These are phyloP conservation scores for Dipodascus albidus DNA, from an alignment of 805 yeast species.

Conservation along the genomic window DNA sequence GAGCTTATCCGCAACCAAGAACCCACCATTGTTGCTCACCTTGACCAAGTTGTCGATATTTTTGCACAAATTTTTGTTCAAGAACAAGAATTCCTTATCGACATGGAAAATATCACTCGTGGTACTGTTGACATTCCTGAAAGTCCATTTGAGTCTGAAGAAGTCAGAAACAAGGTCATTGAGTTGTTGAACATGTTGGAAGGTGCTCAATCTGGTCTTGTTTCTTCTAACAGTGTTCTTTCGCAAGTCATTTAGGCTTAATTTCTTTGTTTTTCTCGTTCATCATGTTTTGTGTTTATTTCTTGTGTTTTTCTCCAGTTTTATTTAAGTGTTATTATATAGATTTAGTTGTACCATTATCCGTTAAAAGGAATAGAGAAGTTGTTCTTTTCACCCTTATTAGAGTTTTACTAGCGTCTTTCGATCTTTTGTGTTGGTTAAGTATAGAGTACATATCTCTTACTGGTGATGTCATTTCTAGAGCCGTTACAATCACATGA, in stretches of 20 bases:
- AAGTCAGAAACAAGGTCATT: slow-evolving; percentile 50
- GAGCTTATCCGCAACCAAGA: slow-evolving; percentile 57
- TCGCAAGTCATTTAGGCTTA: slow-evolving; percentile 7
- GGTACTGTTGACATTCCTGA: slow-evolving; percentile 68
- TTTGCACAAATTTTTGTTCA: slow-evolving; percentile 62
- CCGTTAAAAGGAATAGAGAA: background rate
- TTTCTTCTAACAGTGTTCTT: slow-evolving; percentile 12
- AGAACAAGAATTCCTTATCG: slow-evolving; percentile 63
- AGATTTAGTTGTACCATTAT: background rate
- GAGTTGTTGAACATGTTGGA: slow-evolving; percentile 66
- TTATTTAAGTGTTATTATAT: background rate
- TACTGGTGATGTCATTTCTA: too few species aligned
- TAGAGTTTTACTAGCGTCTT: too few species aligned
- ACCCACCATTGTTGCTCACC: slow-evolving; percentile 36
- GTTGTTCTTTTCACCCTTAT: too few species aligned
- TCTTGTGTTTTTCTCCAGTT: background rate
- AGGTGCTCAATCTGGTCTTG: slow-evolving; percentile 42
- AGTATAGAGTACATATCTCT: too few species aligned
- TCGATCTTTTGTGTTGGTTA: too few species aligned
- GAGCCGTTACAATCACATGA: too few species aligned
- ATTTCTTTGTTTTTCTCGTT: background rate
- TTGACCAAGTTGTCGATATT: slow-evolving; percentile 41
- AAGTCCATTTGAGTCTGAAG: slow-evolving; percentile 68
- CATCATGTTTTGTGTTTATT: background rate
- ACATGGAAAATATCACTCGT: slow-evolving; percentile 66